These are phyloP conservation scores for Blastomyces silverae DNA, from an alignment of 2,329 filamentous ascomycete species.

Conservation along the genomic window DNA sequence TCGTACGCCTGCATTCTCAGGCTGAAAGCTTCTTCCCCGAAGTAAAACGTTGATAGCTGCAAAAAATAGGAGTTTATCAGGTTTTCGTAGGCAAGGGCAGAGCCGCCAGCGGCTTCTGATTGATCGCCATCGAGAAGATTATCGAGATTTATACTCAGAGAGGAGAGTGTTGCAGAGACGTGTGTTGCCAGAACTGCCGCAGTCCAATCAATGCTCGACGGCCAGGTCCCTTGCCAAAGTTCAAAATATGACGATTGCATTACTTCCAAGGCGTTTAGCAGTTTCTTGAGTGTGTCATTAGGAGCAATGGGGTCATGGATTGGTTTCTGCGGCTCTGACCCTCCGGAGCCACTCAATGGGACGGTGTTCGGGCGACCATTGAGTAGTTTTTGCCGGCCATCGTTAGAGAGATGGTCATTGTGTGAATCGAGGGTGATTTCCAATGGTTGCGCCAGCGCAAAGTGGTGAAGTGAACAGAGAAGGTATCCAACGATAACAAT, in stretches of 20 bases:
- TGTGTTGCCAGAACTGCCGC: constrained; percentile 76
- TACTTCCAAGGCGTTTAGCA: constrained; percentile 60
- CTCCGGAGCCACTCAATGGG: constrained; percentile 17
- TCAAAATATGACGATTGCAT: constrained; percentile 76
- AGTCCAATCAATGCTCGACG: constrained; percentile 86
- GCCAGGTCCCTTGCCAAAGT: constrained; percentile 73
- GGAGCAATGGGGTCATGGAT: constrained; percentile 20
- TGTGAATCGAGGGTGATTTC: constrained; percentile 20
- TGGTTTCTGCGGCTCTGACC: constrained; percentile 21
- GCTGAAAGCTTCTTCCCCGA: constrained; percentile 71
- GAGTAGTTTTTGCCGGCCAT: constrained; percentile 15
- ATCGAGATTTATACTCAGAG: constrained; percentile 54
- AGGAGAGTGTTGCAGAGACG: constrained; percentile 63
- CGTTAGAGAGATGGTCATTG: constrained; percentile 22
- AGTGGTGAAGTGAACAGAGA: constrained; percentile 23
- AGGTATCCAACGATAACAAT: constrained; percentile 16
- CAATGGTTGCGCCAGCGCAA: constrained; percentile 30
- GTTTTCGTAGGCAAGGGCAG: constrained; percentile 56
- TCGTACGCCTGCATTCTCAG: constrained; percentile 77
- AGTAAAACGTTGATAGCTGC: constrained; percentile 71
- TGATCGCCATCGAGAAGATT: constrained; percentile 35
- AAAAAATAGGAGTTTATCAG: constrained; percentile 76
- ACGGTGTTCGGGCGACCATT: constrained; percentile 18
- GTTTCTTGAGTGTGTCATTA: constrained; percentile 31
- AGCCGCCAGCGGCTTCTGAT: constrained; percentile 21